These are phyloP conservation scores for Trichosporon sp. DNA, from an alignment of 1,284 basidiomycete genomes.

Conservation along the genomic window DNA sequence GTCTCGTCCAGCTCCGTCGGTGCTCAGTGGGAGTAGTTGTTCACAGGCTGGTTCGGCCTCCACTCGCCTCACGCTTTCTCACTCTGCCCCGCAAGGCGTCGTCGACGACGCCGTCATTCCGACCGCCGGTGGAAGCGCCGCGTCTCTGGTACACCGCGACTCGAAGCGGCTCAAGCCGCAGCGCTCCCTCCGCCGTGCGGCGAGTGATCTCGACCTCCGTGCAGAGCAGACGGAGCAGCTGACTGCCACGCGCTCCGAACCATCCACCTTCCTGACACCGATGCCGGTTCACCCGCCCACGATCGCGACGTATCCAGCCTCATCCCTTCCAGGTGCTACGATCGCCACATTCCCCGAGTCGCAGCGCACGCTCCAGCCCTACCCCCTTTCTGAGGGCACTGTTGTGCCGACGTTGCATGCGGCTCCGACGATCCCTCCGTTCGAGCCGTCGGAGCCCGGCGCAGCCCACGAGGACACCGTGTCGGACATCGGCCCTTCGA, in stretches of 20 bases:
- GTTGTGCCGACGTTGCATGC: background rate
- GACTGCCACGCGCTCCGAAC: constrained; percentile 7
- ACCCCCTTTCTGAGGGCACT: background rate
- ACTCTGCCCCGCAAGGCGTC: background rate
- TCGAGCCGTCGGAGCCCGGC: background rate
- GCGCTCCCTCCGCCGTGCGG: constrained; percentile 40
- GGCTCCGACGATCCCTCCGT: background rate
- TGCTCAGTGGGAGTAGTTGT: constrained; percentile 18
- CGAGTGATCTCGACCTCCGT: constrained; percentile 43
- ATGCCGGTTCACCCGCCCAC: background rate
- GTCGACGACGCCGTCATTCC: constrained; percentile 44
- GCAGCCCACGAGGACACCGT: background rate
- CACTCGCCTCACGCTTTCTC: constrained; percentile 27
- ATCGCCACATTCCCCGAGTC: background rate
- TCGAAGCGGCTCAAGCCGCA: constrained; percentile 38
- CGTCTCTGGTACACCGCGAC: constrained; percentile 36
- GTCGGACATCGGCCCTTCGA: background rate
- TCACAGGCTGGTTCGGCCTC: constrained; percentile 34
- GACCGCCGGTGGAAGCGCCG: constrained; percentile 39
- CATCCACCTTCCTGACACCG: background rate
- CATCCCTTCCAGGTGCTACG: background rate
- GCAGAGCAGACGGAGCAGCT: background rate
- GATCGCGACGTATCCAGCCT: background rate
- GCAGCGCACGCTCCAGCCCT: background rate
- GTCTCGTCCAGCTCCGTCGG: constrained; percentile 18